Conservation (phyloP, 83 land plant species). For the Picea engelmannii region DNA sequence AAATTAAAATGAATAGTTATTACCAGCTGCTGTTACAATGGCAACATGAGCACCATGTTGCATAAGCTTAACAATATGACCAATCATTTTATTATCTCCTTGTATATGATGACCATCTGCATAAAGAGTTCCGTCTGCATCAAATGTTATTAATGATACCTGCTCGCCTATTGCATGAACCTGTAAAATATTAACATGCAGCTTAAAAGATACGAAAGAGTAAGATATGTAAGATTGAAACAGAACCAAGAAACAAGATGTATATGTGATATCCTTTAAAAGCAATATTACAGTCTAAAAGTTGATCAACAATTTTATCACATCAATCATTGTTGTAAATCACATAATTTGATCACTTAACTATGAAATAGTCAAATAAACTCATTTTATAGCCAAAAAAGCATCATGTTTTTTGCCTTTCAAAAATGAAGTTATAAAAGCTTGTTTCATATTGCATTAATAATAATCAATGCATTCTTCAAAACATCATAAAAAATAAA, state of each 20-base stretch:
- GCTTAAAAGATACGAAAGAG: not conserved
- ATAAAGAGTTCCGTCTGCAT: constrained; percentile 62
- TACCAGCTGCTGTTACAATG: constrained; percentile 60
- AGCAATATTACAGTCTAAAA: not conserved
- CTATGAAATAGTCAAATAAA: not conserved
- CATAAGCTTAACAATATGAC: constrained; percentile 52
- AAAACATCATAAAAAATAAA: not conserved
- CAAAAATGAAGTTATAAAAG: not conserved
- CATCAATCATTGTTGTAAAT: not conserved
- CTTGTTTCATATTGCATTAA: not conserved
- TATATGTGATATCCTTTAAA: not conserved
- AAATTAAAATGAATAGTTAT: not conserved
- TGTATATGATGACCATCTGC: constrained; percentile 63
- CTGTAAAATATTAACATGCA: constrained; percentile 16
- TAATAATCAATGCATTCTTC: not conserved
- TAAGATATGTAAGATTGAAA: not conserved
- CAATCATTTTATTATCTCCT: constrained; percentile 61
- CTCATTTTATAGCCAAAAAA: no score
- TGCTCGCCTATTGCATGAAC: constrained; percentile 60
- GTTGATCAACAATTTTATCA: not conserved
- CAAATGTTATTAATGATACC: constrained; percentile 46
- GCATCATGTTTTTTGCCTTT: not conserved
- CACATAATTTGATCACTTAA: not conserved
- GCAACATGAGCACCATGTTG: constrained; percentile 53
- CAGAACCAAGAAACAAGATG: not conserved